phyloP scores from a whole-genome alignment of 2,329 filamentous ascomycete genomes.

The Dactylonectria macrodidyma region DNA sequence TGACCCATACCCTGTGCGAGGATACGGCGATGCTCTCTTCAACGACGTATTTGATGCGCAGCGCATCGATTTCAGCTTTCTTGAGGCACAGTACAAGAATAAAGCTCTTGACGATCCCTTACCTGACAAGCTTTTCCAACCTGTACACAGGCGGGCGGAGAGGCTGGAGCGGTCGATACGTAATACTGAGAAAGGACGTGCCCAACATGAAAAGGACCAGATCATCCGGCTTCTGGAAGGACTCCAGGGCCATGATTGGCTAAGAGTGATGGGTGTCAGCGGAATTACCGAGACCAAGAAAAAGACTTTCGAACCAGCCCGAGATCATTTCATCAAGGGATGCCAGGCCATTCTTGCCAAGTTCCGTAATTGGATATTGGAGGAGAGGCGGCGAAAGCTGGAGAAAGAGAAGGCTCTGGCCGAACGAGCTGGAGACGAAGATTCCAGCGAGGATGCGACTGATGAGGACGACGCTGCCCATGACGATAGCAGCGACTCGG shows the following conservation, averaged over 20 bases:
- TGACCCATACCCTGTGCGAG: conserved; percentile 60
- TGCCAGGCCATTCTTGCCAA: conserved; percentile 88
- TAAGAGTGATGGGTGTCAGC: conserved; percentile 91
- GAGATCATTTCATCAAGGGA: conserved; percentile 87
- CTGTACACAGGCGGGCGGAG: conserved; percentile 71
- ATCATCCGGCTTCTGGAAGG: conserved; percentile 81
- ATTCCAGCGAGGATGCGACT: conserved; percentile 43
- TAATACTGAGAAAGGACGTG: conserved; percentile 75
- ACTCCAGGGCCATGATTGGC: conserved; percentile 92
- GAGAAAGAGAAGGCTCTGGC: conserved; percentile 76
- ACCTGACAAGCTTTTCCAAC: conserved; percentile 68
- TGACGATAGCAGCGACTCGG: conserved; percentile 68
- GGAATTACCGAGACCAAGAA: conserved; percentile 88
- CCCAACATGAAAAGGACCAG: conserved; percentile 77
- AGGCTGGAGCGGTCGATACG: conserved; percentile 73
- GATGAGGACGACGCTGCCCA: conserved; percentile 62
- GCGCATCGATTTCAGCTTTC: conserved; percentile 68
- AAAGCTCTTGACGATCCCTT: conserved; percentile 67
- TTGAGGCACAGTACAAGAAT: conserved; percentile 62
- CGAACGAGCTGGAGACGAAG: conserved; percentile 53
- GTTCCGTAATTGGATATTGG: conserved; percentile 88
- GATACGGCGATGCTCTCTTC: conserved; percentile 71
- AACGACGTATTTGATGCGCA: conserved; percentile 70
- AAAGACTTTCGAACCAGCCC: conserved; percentile 88
- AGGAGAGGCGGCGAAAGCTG: conserved; percentile 86